phyloP scores from a whole-genome alignment of 306 rosid genomes.

The Quercus alba region DNA sequence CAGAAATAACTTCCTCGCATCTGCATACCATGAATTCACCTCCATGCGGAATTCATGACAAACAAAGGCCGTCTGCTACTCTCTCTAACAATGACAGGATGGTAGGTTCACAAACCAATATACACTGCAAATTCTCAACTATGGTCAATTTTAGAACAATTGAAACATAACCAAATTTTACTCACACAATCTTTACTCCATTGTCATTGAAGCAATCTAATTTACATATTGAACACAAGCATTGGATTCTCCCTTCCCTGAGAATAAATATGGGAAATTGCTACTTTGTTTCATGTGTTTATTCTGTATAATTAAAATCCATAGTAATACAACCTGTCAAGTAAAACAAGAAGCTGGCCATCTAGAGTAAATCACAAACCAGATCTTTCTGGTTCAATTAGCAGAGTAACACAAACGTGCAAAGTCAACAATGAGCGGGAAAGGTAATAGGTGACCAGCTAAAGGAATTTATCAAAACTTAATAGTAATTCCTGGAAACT shows the following conservation, averaged over 20 bases:
- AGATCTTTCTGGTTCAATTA: conserved; percentile 54
- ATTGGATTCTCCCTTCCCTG: conserved; percentile 59
- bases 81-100: conserved; percentile 72
- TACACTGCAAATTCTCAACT: conserved; percentile 40
- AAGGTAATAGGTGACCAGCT: background rate
- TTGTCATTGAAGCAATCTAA: conserved; percentile 50
- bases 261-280: conserved; percentile 16
- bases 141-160: conserved; percentile 52
- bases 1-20: too few relatives aligned
- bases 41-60: conserved; percentile 52
- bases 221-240: conserved; percentile 69
- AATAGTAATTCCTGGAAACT: conserved; percentile 2
- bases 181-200: conserved; percentile 69
- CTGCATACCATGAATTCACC: too few relatives aligned
- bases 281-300: conserved; percentile 12
- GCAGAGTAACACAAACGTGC: conserved; percentile 1
- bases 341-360: conserved; percentile 61
- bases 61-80: conserved; percentile 79
- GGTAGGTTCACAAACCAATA: conserved; percentile 73
- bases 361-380: conserved; percentile 71
- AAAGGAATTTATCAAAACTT: conserved; percentile 1
- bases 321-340: conserved; percentile 59
- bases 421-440: background rate
- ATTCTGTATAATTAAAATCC: conserved; percentile 21
- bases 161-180: conserved; percentile 69